Evolutionary conservation across 345 rosid species (phyloP), one percentile per base, ranked within the genome.

Genomic region (Arabis hirsuta): DNA sequence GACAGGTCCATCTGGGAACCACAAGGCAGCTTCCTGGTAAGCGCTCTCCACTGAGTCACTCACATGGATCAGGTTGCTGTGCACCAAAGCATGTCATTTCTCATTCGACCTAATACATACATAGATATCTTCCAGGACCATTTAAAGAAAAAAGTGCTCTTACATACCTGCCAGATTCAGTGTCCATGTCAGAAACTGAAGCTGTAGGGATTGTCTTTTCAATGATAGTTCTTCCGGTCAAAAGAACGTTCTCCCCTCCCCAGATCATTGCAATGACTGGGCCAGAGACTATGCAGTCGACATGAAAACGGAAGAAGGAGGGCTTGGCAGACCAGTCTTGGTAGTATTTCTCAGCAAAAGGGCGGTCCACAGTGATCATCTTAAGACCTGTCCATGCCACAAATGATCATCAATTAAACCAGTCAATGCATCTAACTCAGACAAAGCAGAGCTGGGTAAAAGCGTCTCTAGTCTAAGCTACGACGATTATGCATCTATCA

Each of bases 251-350:
- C 85, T 89, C 88, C 12, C 99, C 97, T 78, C 91, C 96, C 99
- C 99, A 95, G 62, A 90, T 62, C 99, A 91, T 89, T 12, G 99
- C 99, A 67, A 88, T 90, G 43, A 95, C 99, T 0, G 99, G 96
- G n/a, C 99, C 99, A 0, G 96, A 95, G 47, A 86, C 79, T 11
- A 91, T 95, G 84, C 91, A 91, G 55, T 95, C 90, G 8, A 95
- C 96, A 32, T 89, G 90, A n/a, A n/a, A n/a, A 3, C 93, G 90
- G 52, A 67, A 53, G 78, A 95, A 91, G 87, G 91, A 89, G 13
- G 97, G 88, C 86, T 86, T 94, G 0, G 85, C 77, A 39, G 96
- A 88, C 11, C 91, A 80, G 62, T 95, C 99, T 1, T 67, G 81
- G 7, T 91, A 91, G 73, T 91, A 97, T 81, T 65, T 86, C 90